Evolutionary conservation across 2,329 filamentous ascomycete genomes (phyloP).

Genomic region (Aureobasidium sp.): DNA sequence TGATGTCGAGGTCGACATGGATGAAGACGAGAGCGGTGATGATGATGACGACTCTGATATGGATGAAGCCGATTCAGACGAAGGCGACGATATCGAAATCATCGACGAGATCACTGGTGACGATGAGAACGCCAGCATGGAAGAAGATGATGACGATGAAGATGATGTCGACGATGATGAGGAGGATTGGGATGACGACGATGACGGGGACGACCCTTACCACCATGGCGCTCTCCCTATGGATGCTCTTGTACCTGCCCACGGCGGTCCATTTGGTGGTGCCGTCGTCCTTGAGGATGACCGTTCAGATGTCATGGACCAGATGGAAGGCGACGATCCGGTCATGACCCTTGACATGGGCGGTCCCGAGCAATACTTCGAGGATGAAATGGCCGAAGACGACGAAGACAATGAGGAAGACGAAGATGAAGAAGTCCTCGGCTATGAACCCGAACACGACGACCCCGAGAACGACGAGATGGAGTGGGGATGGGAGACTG

Average conservation of each 20-base stretch:
- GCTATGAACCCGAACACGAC: conserved; percentile 44
- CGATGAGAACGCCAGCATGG: conserved; percentile 41
- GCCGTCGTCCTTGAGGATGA: conserved; percentile 35
- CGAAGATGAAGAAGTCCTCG: conserved; percentile 57
- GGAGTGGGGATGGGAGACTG: conserved; percentile 45
- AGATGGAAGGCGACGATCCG: conserved; percentile 37
- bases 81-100: conserved; percentile 40
- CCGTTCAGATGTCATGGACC: conserved; percentile 31
- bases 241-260: conserved; percentile 20
- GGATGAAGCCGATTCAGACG: conserved; percentile 56
- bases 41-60: conserved; percentile 53
- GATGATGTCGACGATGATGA: conserved; percentile 33
- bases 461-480: conserved; percentile 28
- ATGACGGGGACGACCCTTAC: conserved; percentile 49
- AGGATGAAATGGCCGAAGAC: conserved; percentile 51
- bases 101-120: conserved; percentile 42
- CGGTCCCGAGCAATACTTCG: conserved; percentile 45
- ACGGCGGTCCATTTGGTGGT: conserved; percentile 29
- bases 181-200: conserved; percentile 39
- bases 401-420: conserved; percentile 49
- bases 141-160: conserved; percentile 43
- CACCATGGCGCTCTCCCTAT: conserved; percentile 28
- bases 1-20: conserved; percentile 74
- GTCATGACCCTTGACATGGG: conserved; percentile 35
- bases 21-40: conserved; percentile 60